These are phyloP conservation scores for Melaleuca quinquenervia DNA, from an alignment of 345 rosid genomes.

Conservation along the genomic window DNA sequence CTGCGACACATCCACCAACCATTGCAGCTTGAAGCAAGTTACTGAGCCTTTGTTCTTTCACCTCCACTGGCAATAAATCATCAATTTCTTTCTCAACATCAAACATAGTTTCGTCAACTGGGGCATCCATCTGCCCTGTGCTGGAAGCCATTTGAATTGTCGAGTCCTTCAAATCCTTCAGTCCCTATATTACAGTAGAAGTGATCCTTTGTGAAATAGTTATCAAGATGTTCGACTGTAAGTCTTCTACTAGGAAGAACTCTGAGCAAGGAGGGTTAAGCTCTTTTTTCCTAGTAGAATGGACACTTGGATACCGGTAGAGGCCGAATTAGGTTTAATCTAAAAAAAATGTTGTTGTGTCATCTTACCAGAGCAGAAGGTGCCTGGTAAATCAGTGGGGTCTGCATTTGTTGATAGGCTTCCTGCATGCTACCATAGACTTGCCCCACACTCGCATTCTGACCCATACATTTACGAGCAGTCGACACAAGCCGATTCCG, in stretches of 20 bases:
- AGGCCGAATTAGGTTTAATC: neutral
- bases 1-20: conserved; percentile 80
- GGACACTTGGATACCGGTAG: neutral
- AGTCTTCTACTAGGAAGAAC: neutral
- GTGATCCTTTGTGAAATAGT: neutral
- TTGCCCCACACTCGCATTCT: conserved; percentile 1
- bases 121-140: conserved; percentile 4
- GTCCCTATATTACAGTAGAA: neutral
- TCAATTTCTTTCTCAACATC: conserved; percentile 85
- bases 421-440: conserved; percentile 12
- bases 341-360: neutral
- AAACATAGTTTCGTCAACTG: conserved; percentile 46
- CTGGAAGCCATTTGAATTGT: conserved; percentile 4
- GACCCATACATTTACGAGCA: conserved; percentile 3
- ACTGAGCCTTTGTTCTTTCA: conserved; percentile 88
- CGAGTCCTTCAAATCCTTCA: conserved; percentile 9
- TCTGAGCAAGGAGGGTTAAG: neutral
- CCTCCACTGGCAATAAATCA: conserved; percentile 79
- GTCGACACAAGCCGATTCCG: conserved; percentile 5
- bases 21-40: conserved; percentile 81
- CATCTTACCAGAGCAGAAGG: conserved; percentile 4
- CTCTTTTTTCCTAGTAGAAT: neutral
- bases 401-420: conserved; percentile 8
- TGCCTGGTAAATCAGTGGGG: conserved; percentile 1
- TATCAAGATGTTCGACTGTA: neutral